Evolutionary conservation across 495 filamentous ascomycete genomes (phyloP), one percentile per base, ranked within the genome.

Genomic region (Penicillium roqueforti): DNA sequence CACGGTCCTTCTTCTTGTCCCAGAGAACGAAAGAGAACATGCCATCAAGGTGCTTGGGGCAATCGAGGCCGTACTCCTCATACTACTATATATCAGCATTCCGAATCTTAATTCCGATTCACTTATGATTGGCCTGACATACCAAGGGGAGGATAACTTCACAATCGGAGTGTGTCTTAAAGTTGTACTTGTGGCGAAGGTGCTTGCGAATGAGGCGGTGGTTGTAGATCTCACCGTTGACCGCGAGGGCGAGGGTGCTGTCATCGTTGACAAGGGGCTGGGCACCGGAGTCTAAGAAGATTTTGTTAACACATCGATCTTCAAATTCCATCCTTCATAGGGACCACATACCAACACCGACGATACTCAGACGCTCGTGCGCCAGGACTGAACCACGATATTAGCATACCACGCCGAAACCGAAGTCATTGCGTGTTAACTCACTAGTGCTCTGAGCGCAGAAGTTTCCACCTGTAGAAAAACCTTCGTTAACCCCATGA

Each of bases 201-300:
- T 74, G 76, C 74, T 96, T 97, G 58, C 93, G 85, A 59, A 98
- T 76, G 59, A 96, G 82, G 57, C 91, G 85, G 75, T 98, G 93
- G 83, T 98, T 98, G 80, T 98, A 98, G 70, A 98, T 98, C 73
- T 98, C 93, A 73, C 93, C 93, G 74, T 98, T 98, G 84, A 97
- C 93, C 54, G 93, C 93, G 45, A 98, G 82, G 53, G 91, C 85
- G 58, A 98, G 84, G 56, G 81, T 87, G 50, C 83, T 87, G 66
- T 96, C 92, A 48, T 91, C 84, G 78, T 88, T 97, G 72, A 93
- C 85, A 42, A 98, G 81, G 46, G 93, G 93, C 73, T 98, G 93
- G 36, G 93, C 93, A 64, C 93, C 93, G 63, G 85, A 88, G 73
- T 96, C 93, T 95, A 61, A 32, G 37, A 2, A 9, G 22, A 55